phyloP scores from a whole-genome alignment of 148 eudicot species.

The Rhododendron henanense region DNA sequence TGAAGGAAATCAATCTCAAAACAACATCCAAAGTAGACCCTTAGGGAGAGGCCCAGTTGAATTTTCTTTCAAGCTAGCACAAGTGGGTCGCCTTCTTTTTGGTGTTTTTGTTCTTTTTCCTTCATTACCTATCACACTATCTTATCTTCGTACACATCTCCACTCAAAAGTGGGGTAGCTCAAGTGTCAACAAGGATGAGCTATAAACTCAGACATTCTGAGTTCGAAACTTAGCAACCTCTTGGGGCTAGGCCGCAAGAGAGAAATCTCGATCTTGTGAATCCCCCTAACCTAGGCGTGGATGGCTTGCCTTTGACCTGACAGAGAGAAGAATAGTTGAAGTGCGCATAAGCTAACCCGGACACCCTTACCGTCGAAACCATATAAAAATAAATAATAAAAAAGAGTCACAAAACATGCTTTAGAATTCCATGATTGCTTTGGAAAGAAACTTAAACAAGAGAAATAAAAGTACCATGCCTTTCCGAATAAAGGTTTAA shows the following conservation, averaged over 20 bases:
- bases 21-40: conserved; percentile 19
- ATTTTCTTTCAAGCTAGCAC: conserved; percentile 17
- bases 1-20: neutral
- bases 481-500: neutral
- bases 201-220: neutral
- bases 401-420: conserved; percentile 25
- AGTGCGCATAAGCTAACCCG: no score
- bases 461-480: neutral
- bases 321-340: no score
- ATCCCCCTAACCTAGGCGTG: neutral
- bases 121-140: conserved; percentile 20
- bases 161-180: neutral
- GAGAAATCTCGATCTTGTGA: neutral
- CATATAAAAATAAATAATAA: neutral
- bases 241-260: neutral
- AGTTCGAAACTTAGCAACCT: neutral
- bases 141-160: conserved; percentile 33
- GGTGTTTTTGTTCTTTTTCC: conserved; percentile 14
- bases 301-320: neutral
- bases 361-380: neutral
- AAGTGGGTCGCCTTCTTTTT: conserved; percentile 17
- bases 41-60: conserved; percentile 25
- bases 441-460: conserved; percentile 4
- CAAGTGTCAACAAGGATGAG: neutral
- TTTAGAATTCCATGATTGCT: conserved; percentile 24